Conservation (phyloP, 768 basidiomycete species). For the Rhodotorula sphaerocarpa region DNA sequence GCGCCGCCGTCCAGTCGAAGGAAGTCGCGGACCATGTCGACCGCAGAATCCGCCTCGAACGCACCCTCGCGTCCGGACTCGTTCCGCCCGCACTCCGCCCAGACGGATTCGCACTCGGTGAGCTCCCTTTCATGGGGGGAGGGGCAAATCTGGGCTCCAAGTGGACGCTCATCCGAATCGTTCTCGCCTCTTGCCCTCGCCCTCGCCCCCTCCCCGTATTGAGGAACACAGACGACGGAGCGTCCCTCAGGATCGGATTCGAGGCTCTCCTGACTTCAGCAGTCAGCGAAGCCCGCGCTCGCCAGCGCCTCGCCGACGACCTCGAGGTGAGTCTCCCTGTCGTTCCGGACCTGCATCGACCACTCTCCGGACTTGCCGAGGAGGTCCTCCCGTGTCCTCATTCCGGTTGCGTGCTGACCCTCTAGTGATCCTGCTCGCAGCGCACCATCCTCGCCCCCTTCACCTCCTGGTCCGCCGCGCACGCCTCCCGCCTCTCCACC, state of each 20-base stretch:
- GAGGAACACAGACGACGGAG: slow-evolving; percentile 19
- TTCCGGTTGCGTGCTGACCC: too few species aligned
- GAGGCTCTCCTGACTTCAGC: slow-evolving; percentile 22
- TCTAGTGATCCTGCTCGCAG: too few species aligned
- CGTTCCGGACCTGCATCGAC: background rate
- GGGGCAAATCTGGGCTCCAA: too few species aligned
- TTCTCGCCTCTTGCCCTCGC: too few species aligned
- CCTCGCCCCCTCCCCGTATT: background rate
- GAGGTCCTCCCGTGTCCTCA: background rate
- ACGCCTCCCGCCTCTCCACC: slow-evolving; percentile 1
- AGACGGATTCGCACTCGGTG: slow-evolving; percentile 18
- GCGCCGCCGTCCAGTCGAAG: slow-evolving; percentile 2
- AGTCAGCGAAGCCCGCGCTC: slow-evolving; percentile 20
- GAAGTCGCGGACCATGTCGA: slow-evolving; percentile 10
- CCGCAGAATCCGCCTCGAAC: background rate
- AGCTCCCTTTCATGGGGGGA: too few species aligned
- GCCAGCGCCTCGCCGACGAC: slow-evolving; percentile 19
- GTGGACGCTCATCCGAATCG: too few species aligned
- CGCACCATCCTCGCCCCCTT: slow-evolving; percentile 24
- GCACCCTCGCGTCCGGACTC: background rate
- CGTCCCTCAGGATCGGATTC: slow-evolving; percentile 23
- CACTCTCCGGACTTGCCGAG: background rate
- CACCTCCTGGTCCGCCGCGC: slow-evolving; percentile 7
- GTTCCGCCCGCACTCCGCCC: slow-evolving; percentile 6
- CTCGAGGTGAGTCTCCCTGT: slow-evolving; percentile 5